Base-by-base conservation (phyloP, 1,284 basidiomycete genomes). In the Peniophora sp. region DNA sequence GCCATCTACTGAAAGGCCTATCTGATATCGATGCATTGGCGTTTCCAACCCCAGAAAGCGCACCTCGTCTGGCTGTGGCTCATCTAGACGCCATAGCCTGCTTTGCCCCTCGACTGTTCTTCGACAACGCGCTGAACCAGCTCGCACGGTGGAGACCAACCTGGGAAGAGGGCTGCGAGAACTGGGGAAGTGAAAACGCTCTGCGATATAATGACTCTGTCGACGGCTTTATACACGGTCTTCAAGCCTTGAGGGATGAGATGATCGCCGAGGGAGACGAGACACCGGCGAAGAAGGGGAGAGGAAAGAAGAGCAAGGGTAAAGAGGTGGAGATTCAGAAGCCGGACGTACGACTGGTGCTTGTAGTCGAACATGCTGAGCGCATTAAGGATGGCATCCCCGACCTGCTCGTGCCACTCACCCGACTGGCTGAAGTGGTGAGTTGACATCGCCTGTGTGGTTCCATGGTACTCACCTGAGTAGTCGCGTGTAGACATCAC, bases 361-460 rank as follows among this genome's bases (percentile, higher is more conserved):
- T 92, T 17, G 65, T 85, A 5, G 63, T 92, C 39, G 85, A 90
- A 53, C 74, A 76, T 38, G 84, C 82, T 0, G 89, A 92, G 64
- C 70, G 81, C 44, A 63, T 93, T 53, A 78, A 73, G 52, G 77
- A 79, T 17, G 71, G 69, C 8, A 65, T 89, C 45, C 79, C 87
- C 1, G 79, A 83, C 17, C 61, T 88, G 0, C 61, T 92, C 19
- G 78, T 89, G 1, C 86, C 89, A 20, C 62, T 92, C 11, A 77
- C 86, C 14, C 76, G 89, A 43, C 69, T 93, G 16, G 69, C 79
- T 2, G 90, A 93, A 63, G 63, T 92, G 63, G 91, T 92, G 56
- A 63, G 86, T 70, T 38, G 25, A 25, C 8, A 27, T 3, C 14
- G 20, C 6, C 16, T 17, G 47, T 24, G 35, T 49, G 44, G 51